Conservation (phyloP, 2,329 filamentous ascomycete species). For the Verticillium nonalfalfae region DNA sequence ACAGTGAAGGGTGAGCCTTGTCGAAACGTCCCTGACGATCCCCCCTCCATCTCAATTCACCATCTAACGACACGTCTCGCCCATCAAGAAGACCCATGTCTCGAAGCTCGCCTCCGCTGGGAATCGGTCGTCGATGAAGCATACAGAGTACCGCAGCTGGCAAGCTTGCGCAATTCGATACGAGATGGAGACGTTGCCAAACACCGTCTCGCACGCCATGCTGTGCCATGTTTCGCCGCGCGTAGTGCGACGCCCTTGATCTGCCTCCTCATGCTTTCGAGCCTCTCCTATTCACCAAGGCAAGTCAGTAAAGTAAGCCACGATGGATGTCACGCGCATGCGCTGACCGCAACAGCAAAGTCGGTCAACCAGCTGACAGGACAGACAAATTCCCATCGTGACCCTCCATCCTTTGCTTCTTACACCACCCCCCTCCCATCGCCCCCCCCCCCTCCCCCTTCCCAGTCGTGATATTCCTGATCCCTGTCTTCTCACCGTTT, state of each 20-base stretch:
- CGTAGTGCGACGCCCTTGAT: neutral
- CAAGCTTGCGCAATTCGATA: neutral
- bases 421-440: neutral
- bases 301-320: neutral
- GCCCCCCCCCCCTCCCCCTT: neutral
- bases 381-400: neutral
- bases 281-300: neutral
- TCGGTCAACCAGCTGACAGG: neutral
- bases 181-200: neutral
- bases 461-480: neutral
- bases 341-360: neutral
- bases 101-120: neutral
- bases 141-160: neutral
- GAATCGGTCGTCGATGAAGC: neutral
- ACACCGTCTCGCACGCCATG: neutral
- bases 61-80: neutral
- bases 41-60: neutral
- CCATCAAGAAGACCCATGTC: neutral
- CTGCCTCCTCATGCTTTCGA: neutral
- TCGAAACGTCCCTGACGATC: slow-evolving; percentile 1
- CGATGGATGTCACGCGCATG: neutral
- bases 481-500: slow-evolving; percentile 1
- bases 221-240: neutral
- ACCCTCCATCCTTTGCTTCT: neutral
- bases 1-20: neutral